Conservation (phyloP, 805 yeast species). For the Barnettozyma siamensis region DNA sequence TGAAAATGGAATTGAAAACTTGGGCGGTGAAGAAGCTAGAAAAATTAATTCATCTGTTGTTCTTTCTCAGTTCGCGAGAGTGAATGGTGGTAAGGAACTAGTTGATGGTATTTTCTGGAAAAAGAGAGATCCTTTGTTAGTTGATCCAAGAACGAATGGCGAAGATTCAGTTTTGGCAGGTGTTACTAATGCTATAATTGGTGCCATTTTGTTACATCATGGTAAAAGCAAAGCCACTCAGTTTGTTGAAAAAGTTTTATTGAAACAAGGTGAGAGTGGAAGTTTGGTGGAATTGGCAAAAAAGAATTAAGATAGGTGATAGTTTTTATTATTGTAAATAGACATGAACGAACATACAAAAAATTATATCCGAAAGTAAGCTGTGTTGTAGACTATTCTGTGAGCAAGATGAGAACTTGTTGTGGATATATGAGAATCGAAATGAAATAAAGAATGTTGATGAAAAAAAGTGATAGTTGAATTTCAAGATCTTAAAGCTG, state of each 20-base stretch:
- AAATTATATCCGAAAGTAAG: not conserved
- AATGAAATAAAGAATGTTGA: too few species aligned
- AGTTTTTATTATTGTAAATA: not conserved
- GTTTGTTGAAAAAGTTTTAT: constrained; percentile 49
- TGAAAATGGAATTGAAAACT: constrained; percentile 23
- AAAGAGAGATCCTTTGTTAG: constrained; percentile 43
- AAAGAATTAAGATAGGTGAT: not conserved
- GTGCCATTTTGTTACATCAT: constrained; percentile 58
- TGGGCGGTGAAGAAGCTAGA: constrained; percentile 53
- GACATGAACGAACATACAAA: constrained; percentile 1
- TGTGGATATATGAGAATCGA: too few species aligned
- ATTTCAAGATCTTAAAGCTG: too few species aligned
- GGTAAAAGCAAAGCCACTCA: constrained; percentile 55
- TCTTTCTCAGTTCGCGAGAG: constrained; percentile 47
- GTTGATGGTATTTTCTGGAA: constrained; percentile 62
- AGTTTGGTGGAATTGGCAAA: constrained; percentile 20
- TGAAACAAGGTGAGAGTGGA: constrained; percentile 13
- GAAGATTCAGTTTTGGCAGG: constrained; percentile 49
- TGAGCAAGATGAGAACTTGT: too few species aligned
- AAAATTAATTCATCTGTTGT: constrained; percentile 44
- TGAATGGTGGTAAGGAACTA: constrained; percentile 29
- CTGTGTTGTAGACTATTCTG: not conserved
- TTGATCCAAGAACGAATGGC: constrained; percentile 44
- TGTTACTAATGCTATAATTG: constrained; percentile 56
- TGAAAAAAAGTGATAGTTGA: too few species aligned